Evolutionary conservation across 2,329 filamentous ascomycete species (phyloP).

Genomic region (Fusarium marasasianum): DNA sequence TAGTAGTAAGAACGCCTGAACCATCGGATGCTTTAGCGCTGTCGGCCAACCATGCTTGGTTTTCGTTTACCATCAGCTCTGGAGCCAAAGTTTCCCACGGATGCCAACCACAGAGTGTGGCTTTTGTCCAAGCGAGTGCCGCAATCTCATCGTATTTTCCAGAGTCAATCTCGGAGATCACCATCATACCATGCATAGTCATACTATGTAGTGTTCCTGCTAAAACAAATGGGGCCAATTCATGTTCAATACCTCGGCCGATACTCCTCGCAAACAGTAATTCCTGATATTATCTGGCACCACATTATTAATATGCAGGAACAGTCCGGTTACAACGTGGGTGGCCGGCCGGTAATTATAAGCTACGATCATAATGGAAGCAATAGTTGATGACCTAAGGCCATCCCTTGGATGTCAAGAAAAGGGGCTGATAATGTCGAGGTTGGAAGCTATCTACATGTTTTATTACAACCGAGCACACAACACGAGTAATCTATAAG

Average conservation of each 20-base stretch:
- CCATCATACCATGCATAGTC: slow-evolving; percentile 12
- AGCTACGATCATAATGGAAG: slow-evolving; percentile 16
- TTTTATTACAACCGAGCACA: slow-evolving; percentile 40
- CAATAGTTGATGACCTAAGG: slow-evolving; percentile 34
- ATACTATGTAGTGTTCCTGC: background rate
- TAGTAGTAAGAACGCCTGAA: slow-evolving; percentile 25
- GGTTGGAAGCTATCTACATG: slow-evolving; percentile 18
- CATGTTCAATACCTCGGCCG: background rate
- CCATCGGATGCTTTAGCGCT: slow-evolving; percentile 37
- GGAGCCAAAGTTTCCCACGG: slow-evolving; percentile 25
- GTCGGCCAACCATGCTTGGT: slow-evolving; percentile 12
- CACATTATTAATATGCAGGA: slow-evolving; percentile 20
- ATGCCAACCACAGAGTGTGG: slow-evolving; percentile 33
- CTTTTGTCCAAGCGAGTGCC: slow-evolving; percentile 23
- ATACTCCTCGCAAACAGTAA: slow-evolving; percentile 12
- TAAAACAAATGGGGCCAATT: slow-evolving; percentile 1
- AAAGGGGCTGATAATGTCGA: slow-evolving; percentile 26
- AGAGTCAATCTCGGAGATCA: slow-evolving; percentile 28
- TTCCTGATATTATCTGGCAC: slow-evolving; percentile 33
- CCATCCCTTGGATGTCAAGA: slow-evolving; percentile 16
- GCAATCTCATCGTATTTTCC: slow-evolving; percentile 28
- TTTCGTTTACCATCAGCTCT: slow-evolving; percentile 18
- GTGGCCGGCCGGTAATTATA: slow-evolving; percentile 8
- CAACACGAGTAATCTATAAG: slow-evolving; percentile 25
- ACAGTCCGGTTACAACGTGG: slow-evolving; percentile 30